phyloP scores from a whole-genome alignment of 2,329 filamentous ascomycete genomes.

The Microsporum ferrugineum region DNA sequence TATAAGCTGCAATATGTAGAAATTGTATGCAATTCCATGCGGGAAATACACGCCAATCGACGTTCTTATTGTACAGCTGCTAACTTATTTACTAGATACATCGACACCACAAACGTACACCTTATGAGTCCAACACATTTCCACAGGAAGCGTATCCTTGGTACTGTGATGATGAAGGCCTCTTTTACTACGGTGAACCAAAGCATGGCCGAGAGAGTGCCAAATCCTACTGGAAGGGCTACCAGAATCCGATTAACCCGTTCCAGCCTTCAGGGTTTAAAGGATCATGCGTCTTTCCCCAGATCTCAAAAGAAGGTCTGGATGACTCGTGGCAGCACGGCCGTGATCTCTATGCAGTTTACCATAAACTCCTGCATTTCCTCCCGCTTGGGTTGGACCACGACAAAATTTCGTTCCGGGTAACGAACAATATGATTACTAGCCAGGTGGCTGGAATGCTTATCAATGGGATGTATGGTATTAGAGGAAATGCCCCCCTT shows the following conservation, averaged over 20 bases:
- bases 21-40: slow-evolving; percentile 42
- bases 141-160: slow-evolving; percentile 61
- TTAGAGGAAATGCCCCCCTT: slow-evolving; percentile 35
- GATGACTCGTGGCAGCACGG: slow-evolving; percentile 68
- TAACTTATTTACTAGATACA: slow-evolving; percentile 47
- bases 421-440: slow-evolving; percentile 74
- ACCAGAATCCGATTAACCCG: slow-evolving; percentile 53
- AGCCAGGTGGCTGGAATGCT: slow-evolving; percentile 69
- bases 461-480: slow-evolving; percentile 55
- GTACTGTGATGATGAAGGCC: slow-evolving; percentile 58
- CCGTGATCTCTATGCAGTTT: slow-evolving; percentile 63
- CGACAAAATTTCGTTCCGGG: slow-evolving; percentile 51
- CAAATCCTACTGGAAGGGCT: slow-evolving; percentile 54
- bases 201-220: slow-evolving; percentile 37
- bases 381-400: slow-evolving; percentile 43
- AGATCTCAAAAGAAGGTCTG: slow-evolving; percentile 61
- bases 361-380: slow-evolving; percentile 57
- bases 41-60: background rate
- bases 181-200: slow-evolving; percentile 58
- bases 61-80: background rate
- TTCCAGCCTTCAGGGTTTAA: slow-evolving; percentile 56
- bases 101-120: slow-evolving; percentile 74
- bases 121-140: slow-evolving; percentile 67
- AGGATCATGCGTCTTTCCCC: slow-evolving; percentile 68
- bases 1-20: slow-evolving; percentile 65